These are phyloP conservation scores for Flagelloscypha sp. DNA, from an alignment of 768 basidiomycete species.

Conservation along the genomic window DNA sequence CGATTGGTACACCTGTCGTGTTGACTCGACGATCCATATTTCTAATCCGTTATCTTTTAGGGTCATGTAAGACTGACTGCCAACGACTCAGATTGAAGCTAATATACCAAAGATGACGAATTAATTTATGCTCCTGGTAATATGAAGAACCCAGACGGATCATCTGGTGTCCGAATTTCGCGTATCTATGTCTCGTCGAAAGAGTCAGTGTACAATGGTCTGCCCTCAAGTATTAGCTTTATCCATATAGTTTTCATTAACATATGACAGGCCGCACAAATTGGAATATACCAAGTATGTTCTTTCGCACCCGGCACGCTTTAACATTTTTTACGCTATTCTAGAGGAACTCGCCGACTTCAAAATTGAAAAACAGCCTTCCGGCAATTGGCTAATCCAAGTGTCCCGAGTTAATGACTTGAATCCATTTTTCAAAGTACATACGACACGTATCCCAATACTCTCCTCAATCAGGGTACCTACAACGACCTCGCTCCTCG, in stretches of 20 bases:
- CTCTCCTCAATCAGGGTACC: too few species aligned
- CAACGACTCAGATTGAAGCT: too few species aligned
- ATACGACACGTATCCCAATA: too few species aligned
- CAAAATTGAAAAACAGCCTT: not conserved
- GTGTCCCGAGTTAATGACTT: too few species aligned
- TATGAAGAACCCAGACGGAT: constrained; percentile 7
- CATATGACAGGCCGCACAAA: constrained; percentile 4
- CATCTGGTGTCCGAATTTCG: constrained; percentile 8
- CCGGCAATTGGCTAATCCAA: constrained; percentile 2
- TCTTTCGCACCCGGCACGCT: not conserved
- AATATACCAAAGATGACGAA: constrained; percentile 13
- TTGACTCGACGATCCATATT: too few species aligned
- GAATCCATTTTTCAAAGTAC: too few species aligned
- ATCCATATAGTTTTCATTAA: not conserved
- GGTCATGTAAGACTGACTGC: too few species aligned
- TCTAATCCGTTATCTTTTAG: too few species aligned
- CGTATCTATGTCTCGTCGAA: constrained; percentile 9
- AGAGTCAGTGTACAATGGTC: constrained; percentile 8
- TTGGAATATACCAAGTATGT: constrained; percentile 10
- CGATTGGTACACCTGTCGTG: too few species aligned
- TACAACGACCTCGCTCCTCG: too few species aligned
- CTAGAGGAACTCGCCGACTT: constrained; percentile 6
- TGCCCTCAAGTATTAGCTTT: not conserved
- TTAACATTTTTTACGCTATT: not conserved
- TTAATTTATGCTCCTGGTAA: constrained; percentile 9